These are phyloP conservation scores for Tritrichomonas foetus DNA, from an alignment of 208 protist species.

Conservation along the genomic window DNA sequence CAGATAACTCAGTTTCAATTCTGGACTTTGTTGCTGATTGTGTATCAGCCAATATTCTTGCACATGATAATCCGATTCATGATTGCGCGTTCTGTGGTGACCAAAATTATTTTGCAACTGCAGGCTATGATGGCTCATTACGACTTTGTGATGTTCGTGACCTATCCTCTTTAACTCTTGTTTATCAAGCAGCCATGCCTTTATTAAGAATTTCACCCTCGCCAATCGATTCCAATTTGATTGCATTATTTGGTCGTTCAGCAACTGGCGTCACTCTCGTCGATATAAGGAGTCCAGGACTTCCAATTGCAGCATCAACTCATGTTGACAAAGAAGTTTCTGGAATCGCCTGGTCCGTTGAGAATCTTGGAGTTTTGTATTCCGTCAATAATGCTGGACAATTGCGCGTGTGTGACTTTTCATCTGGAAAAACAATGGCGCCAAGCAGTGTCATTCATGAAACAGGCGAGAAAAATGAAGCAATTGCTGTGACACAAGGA, in stretches of 20 bases:
- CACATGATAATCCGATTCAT: neutral
- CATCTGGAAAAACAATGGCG: no score
- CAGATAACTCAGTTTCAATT: neutral
- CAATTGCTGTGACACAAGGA: no score
- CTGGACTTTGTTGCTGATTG: no score
- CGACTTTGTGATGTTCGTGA: neutral
- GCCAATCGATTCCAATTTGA: neutral
- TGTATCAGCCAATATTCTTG: neutral
- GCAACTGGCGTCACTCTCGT: neutral
- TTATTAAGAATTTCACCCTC: neutral
- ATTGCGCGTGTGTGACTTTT: no score
- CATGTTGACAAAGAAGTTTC: neutral
- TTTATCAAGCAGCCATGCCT: neutral
- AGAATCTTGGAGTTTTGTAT: no score
- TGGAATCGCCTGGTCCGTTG: neutral
- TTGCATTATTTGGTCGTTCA: neutral
- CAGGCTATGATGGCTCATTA: neutral
- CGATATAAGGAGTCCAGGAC: neutral
- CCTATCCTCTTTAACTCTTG: neutral
- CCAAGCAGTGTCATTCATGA: no score
- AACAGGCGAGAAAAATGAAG: no score
- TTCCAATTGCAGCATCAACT: neutral
- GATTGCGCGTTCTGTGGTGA: neutral
- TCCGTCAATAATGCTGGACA: no score
- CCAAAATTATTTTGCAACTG: neutral